Conservation (phyloP, 495 filamentous ascomycete species). For the Lasiosphaeris hirsuta region DNA sequence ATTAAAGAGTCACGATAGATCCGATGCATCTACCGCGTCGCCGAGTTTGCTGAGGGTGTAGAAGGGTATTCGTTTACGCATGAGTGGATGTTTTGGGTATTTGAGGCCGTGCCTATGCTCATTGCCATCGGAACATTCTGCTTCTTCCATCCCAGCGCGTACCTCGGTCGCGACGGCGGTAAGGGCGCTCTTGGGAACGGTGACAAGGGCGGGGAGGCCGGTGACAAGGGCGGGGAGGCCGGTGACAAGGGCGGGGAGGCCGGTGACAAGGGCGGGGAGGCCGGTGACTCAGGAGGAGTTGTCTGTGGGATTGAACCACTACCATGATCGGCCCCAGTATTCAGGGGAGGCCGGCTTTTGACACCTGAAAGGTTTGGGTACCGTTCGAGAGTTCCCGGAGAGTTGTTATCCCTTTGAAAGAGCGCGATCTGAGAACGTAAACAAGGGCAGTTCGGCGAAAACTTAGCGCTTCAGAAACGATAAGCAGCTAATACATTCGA, state of each 20-base stretch:
- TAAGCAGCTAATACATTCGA: not conserved
- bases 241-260: not conserved
- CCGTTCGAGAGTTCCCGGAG: too few species aligned
- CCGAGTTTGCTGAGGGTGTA: slow-evolving; percentile 59
- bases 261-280: not conserved
- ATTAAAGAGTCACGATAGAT: slow-evolving; percentile 6
- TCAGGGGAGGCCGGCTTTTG: too few species aligned
- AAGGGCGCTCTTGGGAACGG: not conserved
- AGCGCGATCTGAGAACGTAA: not conserved
- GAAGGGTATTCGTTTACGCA: slow-evolving; percentile 48
- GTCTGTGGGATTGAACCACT: too few species aligned
- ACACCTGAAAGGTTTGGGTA: too few species aligned
- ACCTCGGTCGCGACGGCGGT: slow-evolving; percentile 8
- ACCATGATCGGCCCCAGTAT: too few species aligned
- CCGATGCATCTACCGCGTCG: slow-evolving; percentile 58
- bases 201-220: not conserved
- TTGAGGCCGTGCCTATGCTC: slow-evolving; percentile 60
- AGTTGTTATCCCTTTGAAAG: too few species aligned
- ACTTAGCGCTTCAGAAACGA: not conserved
- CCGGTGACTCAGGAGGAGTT: too few species aligned
- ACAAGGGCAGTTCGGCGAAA: not conserved
- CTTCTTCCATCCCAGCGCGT: slow-evolving; percentile 16
- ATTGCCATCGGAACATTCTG: slow-evolving; percentile 22
- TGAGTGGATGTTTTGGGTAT: slow-evolving; percentile 62
- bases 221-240: slow-evolving; percentile 1